Evolutionary conservation across 2,329 filamentous ascomycete species (phyloP).

Genomic region (Lanzia echinophila): DNA sequence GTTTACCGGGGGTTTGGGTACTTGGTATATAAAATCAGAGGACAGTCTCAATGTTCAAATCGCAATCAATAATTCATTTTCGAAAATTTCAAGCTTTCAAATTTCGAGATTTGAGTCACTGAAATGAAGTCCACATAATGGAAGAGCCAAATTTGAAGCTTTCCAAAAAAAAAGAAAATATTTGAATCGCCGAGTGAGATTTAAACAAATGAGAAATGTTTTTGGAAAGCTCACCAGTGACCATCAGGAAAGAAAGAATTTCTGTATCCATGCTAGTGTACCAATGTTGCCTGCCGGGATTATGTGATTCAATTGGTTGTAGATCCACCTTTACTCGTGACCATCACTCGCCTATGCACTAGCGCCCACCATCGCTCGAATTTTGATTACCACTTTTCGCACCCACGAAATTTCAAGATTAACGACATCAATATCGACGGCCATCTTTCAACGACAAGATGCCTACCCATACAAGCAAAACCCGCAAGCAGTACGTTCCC

Average conservation of each 20-base stretch:
- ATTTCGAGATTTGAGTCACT: too few species aligned
- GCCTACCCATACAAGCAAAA: slow-evolving; percentile 71
- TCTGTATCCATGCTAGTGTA: background rate
- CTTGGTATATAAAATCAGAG: too few species aligned
- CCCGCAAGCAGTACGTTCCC: slow-evolving; percentile 65
- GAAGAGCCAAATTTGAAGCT: too few species aligned
- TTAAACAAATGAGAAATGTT: too few species aligned
- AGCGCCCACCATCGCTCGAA: background rate
- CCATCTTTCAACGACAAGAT: slow-evolving; percentile 44
- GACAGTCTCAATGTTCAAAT: too few species aligned
- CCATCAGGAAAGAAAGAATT: background rate
- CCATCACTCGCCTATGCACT: background rate
- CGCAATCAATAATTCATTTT: too few species aligned
- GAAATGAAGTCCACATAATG: too few species aligned
- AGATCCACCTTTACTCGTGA: background rate
- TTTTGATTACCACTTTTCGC: slow-evolving; percentile 1
- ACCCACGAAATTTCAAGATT: background rate
- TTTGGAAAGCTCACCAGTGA: too few species aligned
- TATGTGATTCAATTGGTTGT: background rate
- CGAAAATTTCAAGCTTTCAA: too few species aligned
- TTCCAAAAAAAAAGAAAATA: too few species aligned
- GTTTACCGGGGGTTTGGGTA: too few species aligned
- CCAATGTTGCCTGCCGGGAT: background rate
- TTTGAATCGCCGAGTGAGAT: too few species aligned
- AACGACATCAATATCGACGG: slow-evolving; percentile 21